These are phyloP conservation scores for Cajanus cajan DNA, from an alignment of 306 rosid species.

Conservation along the genomic window DNA sequence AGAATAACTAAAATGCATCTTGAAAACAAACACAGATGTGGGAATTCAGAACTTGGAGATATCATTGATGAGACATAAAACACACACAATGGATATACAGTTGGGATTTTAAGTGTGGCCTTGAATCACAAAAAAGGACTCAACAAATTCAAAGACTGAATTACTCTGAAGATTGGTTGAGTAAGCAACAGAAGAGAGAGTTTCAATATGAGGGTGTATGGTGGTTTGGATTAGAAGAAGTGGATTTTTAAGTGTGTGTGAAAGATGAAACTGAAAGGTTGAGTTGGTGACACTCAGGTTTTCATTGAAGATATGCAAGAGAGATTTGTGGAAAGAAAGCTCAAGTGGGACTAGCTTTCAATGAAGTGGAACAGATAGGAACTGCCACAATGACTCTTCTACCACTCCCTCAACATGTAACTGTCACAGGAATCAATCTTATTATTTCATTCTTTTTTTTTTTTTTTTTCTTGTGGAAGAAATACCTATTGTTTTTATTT, in stretches of 20 bases:
- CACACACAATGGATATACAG: slow-evolving; percentile 20
- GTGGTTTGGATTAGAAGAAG: slow-evolving; percentile 44
- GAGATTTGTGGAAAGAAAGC: slow-evolving; percentile 47
- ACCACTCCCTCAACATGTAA: slow-evolving; percentile 45
- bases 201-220: slow-evolving; percentile 26
- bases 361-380: slow-evolving; percentile 47
- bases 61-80: slow-evolving; percentile 12
- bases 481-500: no score
- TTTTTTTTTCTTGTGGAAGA: no score
- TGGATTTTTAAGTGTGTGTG: slow-evolving; percentile 35
- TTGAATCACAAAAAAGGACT: neutral
- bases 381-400: slow-evolving; percentile 59
- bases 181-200: slow-evolving; percentile 23
- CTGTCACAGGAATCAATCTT: slow-evolving; percentile 6
- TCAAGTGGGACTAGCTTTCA: slow-evolving; percentile 42
- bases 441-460: no score
- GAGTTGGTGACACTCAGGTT: slow-evolving; percentile 58
- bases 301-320: slow-evolving; percentile 46
- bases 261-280: slow-evolving; percentile 61
- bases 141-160: slow-evolving; percentile 30
- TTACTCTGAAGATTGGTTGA: slow-evolving; percentile 33
- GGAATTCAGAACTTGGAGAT: slow-evolving; percentile 29
- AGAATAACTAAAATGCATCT: slow-evolving; percentile 16
- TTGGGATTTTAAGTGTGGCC: slow-evolving; percentile 28
- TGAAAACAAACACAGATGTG: slow-evolving; percentile 25